Evolutionary conservation across 768 basidiomycete species (phyloP).

Genomic region (Lentinula sp.): DNA sequence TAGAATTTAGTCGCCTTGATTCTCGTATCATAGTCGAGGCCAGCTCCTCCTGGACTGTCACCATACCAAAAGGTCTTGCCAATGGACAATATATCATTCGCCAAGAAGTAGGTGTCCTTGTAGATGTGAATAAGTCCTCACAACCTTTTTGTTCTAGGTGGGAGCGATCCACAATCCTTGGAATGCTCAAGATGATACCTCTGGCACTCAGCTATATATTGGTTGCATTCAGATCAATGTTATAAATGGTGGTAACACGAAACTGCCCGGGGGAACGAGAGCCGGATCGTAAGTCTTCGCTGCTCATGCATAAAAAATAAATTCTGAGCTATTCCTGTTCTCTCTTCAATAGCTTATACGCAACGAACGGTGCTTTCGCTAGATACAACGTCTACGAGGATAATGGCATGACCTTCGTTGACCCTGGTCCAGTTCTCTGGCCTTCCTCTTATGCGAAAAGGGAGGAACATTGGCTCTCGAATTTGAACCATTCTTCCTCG

Average conservation of each 20-base stretch:
- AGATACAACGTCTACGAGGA: conserved; percentile 11
- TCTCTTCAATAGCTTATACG: conserved; percentile 6
- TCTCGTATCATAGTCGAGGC: not conserved
- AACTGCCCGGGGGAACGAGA: conserved; percentile 13
- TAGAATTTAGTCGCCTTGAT: too few relatives aligned
- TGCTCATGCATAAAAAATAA: not conserved
- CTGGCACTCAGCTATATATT: conserved; percentile 5
- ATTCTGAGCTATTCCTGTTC: not conserved
- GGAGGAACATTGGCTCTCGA: not conserved
- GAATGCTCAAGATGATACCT: not conserved
- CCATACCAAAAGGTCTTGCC: not conserved
- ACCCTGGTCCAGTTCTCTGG: conserved; percentile 2
- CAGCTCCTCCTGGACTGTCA: conserved; percentile 1
- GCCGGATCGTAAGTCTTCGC: conserved; percentile 11
- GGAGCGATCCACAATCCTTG: conserved; percentile 1
- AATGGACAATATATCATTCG: conserved; percentile 5
- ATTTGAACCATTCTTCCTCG: not conserved
- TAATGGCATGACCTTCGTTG: not conserved
- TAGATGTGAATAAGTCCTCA: not conserved
- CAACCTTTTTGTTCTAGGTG: not conserved
- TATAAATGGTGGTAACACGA: conserved; percentile 9
- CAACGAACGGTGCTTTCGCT: conserved; percentile 11
- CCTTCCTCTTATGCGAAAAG: not conserved
- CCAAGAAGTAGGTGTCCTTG: not conserved
- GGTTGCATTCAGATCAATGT: conserved; percentile 16